Evolutionary conservation across 2,329 filamentous ascomycete genomes (phyloP).

Genomic region (Cryphonectria naterciae): DNA sequence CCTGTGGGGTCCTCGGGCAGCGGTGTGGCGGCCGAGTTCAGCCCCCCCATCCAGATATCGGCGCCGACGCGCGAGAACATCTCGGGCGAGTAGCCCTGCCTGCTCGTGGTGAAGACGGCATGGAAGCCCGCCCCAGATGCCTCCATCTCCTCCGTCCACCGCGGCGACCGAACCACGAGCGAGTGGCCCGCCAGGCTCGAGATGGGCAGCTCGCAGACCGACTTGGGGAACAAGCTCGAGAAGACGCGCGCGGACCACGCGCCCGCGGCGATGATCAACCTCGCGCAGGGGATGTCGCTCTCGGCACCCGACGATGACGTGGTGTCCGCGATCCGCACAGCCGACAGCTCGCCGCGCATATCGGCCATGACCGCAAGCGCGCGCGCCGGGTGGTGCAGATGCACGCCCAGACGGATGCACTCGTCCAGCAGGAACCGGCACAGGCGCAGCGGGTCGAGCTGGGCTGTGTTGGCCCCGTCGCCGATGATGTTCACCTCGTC

Average conservation of each 20-base stretch:
- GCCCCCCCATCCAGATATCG: conserved; percentile 73
- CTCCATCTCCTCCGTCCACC: conserved; percentile 52
- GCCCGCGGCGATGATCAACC: conserved; percentile 69
- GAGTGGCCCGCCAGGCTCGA: conserved; percentile 72
- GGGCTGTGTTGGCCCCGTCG: conserved; percentile 62
- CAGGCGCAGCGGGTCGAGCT: conserved; percentile 69
- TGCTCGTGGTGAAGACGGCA: conserved; percentile 68
- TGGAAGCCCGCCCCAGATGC: conserved; percentile 54
- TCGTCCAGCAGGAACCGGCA: conserved; percentile 67
- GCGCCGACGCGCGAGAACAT: conserved; percentile 69
- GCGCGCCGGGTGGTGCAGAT: conserved; percentile 66
- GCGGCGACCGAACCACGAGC: conserved; percentile 66
- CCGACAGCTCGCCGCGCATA: conserved; percentile 52
- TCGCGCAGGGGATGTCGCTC: conserved; percentile 63
- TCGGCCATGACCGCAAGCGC: conserved; percentile 59
- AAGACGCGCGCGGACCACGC: conserved; percentile 74
- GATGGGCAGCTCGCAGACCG: conserved; percentile 58
- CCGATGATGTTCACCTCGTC: conserved; percentile 65
- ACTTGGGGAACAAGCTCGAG: conserved; percentile 62
- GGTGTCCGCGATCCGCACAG: conserved; percentile 52
- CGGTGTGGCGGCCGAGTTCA: conserved; percentile 65
- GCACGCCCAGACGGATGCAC: conserved; percentile 63
- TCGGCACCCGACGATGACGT: conserved; percentile 46
- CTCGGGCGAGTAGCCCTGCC: conserved; percentile 67
- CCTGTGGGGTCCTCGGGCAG: conserved; percentile 62